Percentiles rank a stretch among this genome's conserved stretches.
Conservation (phyloP, 1,139 yeast genomes). For the Debaryomycetaceae sp. region DNA sequence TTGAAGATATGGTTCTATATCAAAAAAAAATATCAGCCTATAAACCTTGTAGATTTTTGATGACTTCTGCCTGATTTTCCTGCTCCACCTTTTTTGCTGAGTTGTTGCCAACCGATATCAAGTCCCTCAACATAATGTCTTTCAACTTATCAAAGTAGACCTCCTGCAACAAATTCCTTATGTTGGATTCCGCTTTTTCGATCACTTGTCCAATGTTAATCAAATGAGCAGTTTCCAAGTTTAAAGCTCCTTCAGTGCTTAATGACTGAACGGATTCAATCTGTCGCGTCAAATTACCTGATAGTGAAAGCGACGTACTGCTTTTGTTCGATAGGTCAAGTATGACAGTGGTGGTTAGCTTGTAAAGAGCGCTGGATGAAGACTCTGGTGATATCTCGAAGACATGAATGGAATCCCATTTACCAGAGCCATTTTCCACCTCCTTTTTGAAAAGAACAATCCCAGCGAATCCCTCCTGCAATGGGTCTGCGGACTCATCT, state of each 20-base stretch:
- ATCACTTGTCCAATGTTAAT: conserved; percentile 81
- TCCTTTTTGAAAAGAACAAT: conserved; percentile 82
- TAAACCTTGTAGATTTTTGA: conserved; percentile 43
- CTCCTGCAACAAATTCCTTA: conserved; percentile 84
- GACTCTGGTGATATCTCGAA: conserved; percentile 64
- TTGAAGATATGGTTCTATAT: background rate
- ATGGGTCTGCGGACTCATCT: conserved; percentile 36
- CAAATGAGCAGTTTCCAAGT: conserved; percentile 63
- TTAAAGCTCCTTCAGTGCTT: conserved; percentile 34
- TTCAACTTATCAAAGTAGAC: conserved; percentile 94
- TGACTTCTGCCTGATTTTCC: conserved; percentile 45
- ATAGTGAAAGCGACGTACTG: conserved; percentile 46
- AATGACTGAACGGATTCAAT: conserved; percentile 47
- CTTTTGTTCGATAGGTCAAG: conserved; percentile 51
- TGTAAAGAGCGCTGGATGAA: conserved; percentile 53
- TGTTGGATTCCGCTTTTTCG: conserved; percentile 84
- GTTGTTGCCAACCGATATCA: conserved; percentile 53
- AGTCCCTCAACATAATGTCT: conserved; percentile 68
- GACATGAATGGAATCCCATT: conserved; percentile 93
- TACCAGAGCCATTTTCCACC: conserved; percentile 50
- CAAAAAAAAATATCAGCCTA: conserved; percentile 6
- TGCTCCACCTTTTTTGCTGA: conserved; percentile 37
- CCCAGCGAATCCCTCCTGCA: conserved; percentile 70
- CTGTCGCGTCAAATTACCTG: conserved; percentile 87
- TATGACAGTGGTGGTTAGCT: conserved; percentile 84